Evolutionary conservation across 306 rosid species (phyloP).

Genomic region (Abrus precatorius): DNA sequence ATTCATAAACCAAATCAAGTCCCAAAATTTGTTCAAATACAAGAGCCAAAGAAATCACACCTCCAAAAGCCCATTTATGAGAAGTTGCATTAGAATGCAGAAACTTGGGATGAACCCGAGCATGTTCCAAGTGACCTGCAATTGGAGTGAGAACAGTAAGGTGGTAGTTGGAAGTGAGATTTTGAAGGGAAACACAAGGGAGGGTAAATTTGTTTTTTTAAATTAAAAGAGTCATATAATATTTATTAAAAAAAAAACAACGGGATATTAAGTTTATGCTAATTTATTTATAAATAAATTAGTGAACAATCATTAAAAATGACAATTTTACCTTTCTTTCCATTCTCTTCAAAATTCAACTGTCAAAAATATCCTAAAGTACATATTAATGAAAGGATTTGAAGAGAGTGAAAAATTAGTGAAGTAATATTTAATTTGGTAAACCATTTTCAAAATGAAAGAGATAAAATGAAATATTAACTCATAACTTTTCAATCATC

Average conservation of each 20-base stretch:
- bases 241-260: too few relatives aligned
- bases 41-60: conserved; percentile 53
- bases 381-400: too few relatives aligned
- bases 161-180: background rate
- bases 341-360: too few relatives aligned
- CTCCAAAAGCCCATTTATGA: conserved; percentile 99
- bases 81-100: conserved; percentile 98
- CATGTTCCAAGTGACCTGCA: conserved; percentile 85
- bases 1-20: background rate
- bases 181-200: background rate
- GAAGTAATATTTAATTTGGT: background rate
- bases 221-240: too few relatives aligned
- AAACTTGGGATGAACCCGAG: conserved; percentile 96
- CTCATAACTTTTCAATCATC: background rate
- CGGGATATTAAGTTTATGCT: too few relatives aligned
- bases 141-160: conserved; percentile 36
- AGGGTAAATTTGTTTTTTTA: too few relatives aligned
- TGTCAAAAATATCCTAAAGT: too few relatives aligned
- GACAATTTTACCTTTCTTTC: too few relatives aligned
- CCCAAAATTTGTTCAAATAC: conserved; percentile 15
- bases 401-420: too few relatives aligned
- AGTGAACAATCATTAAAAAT: too few relatives aligned
- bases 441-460: background rate
- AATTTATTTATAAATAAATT: too few relatives aligned
- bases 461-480: background rate